Evolutionary conservation across 305 asterid genomes (phyloP), one percentile per base, ranked within the genome.

Genomic region (Ajuga reptans): DNA sequence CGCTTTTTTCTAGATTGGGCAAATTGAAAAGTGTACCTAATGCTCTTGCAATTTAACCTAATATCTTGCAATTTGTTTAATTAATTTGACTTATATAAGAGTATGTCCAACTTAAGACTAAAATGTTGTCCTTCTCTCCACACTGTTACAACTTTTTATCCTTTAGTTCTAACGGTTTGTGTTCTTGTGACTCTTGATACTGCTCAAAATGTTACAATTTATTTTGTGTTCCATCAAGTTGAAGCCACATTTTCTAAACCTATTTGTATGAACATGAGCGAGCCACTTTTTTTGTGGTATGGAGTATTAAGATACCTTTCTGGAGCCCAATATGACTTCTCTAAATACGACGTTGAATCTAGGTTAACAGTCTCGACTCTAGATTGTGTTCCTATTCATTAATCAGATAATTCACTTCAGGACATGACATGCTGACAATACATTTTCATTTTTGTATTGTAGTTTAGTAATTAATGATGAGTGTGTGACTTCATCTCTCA

Each of bases 171-270:
- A 43, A 47, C 11, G 47, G 64, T 21, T 17, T 52, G 36, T 17
- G 18, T 33, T 75, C 66, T 50, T 17, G 58, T 50, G 12, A 45
- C 18, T 34, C 60, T 27, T 43, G 57, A 36, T 56, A 10, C 17
- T 36, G 54, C 51, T 36, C 33, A 47, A 59, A 45, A 4, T 11
- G 4, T 37, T 10, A 18, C 54, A 56, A 21, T 21, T 21, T 33
- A 46, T 45, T 56, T 69, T 72, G 58, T 43, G 16, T 43, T 43
- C 66, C 51, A 59, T 52, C 14, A 72, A 49, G 46, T 72, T 54
- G 17, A 15, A 24, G 57, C 71, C 39, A 15, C 4, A 2, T 33
- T 54, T 36, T 15, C 36, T 43, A 29, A 54, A 63, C 70, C 41
- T 16, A 53, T 64, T 6, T 42, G 14, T 31, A 29, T 53, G 43